Evolutionary conservation across 331 rosid genomes (phyloP).

Genomic region (Malus hybrid): DNA sequence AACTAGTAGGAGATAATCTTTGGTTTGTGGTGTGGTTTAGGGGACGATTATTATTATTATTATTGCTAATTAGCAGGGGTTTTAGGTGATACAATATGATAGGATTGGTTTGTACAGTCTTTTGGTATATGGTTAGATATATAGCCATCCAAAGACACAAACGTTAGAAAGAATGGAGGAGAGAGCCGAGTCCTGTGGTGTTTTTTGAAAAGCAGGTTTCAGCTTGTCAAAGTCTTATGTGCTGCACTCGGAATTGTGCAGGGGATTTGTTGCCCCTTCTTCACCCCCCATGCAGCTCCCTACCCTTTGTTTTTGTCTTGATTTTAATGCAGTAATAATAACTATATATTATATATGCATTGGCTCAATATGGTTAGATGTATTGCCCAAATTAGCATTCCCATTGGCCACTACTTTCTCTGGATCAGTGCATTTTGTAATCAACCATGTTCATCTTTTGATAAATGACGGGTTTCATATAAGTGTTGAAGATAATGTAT

Average conservation of each 20-base stretch:
- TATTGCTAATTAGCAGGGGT: slow-evolving; percentile 2
- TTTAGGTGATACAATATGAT: neutral
- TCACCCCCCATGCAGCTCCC: neutral
- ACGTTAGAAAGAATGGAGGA: slow-evolving; percentile 13
- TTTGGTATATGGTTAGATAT: slow-evolving; percentile 32
- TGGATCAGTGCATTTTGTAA: no score
- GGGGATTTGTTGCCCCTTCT: neutral
- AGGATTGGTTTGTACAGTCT: slow-evolving; percentile 44
- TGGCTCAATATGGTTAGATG: neutral
- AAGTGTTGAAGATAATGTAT: no score
- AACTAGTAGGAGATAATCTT: neutral
- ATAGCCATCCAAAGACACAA: slow-evolving; percentile 10
- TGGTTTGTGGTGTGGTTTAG: slow-evolving; percentile 11
- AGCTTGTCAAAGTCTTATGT: slow-evolving; percentile 22
- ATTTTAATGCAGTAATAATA: neutral
- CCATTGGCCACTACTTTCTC: no score
- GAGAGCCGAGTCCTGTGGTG: slow-evolving; percentile 35
- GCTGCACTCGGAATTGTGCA: slow-evolving; percentile 12
- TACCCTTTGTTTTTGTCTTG: neutral
- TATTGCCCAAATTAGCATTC: neutral
- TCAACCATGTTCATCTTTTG: no score
- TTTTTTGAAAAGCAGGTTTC: slow-evolving; percentile 38
- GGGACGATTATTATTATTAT: neutral
- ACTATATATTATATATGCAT: neutral
- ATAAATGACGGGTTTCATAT: no score